A percentile compares a stretch with the other conserved stretches of the same genome.
Conservation (phyloP, 2,329 filamentous ascomycete genomes). For the Stachybotrys chartarum region DNA sequence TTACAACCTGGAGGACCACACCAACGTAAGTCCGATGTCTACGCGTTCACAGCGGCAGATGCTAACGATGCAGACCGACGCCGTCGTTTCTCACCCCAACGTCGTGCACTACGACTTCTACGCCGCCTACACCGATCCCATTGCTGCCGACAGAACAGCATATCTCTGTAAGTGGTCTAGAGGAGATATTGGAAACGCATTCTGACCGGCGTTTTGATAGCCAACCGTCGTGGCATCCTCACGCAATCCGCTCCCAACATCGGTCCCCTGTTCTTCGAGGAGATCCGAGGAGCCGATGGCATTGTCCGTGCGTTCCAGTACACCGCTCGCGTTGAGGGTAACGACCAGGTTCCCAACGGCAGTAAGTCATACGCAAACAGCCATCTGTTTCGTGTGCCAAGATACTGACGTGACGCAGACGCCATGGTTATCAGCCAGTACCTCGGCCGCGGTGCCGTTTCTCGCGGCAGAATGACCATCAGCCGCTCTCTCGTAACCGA, state of each 20-base stretch:
- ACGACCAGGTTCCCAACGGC: conserved; percentile 22
- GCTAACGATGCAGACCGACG: conserved; percentile 32
- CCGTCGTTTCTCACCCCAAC: conserved; percentile 34
- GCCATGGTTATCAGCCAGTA: conserved; percentile 52
- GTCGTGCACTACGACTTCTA: conserved; percentile 60
- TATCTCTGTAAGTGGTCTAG: conserved; percentile 32
- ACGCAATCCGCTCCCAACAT: conserved; percentile 61
- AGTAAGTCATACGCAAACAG: conserved; percentile 15
- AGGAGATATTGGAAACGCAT: not conserved
- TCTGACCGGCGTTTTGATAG: conserved; percentile 12
- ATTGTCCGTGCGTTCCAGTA: conserved; percentile 57
- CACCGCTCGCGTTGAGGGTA: conserved; percentile 58
- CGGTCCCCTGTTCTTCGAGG: conserved; percentile 47
- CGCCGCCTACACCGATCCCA: conserved; percentile 45
- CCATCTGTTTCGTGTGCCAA: not conserved
- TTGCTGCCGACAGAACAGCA: conserved; percentile 28
- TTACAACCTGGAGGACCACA: conserved; percentile 50
- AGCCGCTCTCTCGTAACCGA: conserved; percentile 48
- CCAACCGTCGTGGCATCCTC: conserved; percentile 50
- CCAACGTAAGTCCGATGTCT: conserved; percentile 27
- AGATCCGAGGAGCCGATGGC: conserved; percentile 49
- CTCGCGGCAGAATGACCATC: conserved; percentile 55
- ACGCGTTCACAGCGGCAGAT: conserved; percentile 3
- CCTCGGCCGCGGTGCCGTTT: conserved; percentile 56
- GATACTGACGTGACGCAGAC: conserved; percentile 22